Conservation (phyloP, 371 early-diverging fungal genomes). For the Rhizomucor miehei region DNA sequence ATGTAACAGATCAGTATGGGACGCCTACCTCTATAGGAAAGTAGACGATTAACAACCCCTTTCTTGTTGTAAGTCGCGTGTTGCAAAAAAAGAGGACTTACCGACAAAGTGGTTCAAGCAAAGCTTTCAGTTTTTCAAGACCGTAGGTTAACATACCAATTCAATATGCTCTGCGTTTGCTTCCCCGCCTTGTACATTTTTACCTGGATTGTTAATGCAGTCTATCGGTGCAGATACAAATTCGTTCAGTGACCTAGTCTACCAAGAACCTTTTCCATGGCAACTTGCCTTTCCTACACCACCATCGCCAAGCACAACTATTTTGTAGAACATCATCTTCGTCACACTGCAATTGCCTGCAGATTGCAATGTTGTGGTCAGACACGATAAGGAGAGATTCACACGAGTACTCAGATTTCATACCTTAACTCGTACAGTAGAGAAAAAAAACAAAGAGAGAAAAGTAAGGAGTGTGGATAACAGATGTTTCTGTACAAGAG, state of each 20-base stretch:
- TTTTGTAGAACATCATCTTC: conserved; percentile 23
- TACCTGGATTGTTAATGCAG: conserved; percentile 22
- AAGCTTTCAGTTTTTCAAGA: conserved; percentile 24
- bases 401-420: background rate
- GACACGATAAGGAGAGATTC: too few species aligned
- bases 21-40: background rate
- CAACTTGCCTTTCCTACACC: conserved; percentile 20
- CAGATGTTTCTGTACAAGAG: background rate
- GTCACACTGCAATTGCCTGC: background rate
- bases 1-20: background rate
- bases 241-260: background rate
- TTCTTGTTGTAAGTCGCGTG: background rate
- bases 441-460: conserved; percentile 8
- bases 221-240: conserved; percentile 6
- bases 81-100: conserved; percentile 22
- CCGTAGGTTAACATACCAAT: background rate
- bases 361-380: too few species aligned
- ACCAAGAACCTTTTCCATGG: conserved; percentile 1
- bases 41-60: conserved; percentile 1
- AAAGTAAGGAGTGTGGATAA: conserved; percentile 5
- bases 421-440: background rate
- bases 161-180: background rate
- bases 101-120: conserved; percentile 73
- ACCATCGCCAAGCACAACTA: conserved; percentile 24
- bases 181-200: background rate